Conservation (phyloP, 2,329 filamentous ascomycete species). For the Fusarium caatingaense region DNA sequence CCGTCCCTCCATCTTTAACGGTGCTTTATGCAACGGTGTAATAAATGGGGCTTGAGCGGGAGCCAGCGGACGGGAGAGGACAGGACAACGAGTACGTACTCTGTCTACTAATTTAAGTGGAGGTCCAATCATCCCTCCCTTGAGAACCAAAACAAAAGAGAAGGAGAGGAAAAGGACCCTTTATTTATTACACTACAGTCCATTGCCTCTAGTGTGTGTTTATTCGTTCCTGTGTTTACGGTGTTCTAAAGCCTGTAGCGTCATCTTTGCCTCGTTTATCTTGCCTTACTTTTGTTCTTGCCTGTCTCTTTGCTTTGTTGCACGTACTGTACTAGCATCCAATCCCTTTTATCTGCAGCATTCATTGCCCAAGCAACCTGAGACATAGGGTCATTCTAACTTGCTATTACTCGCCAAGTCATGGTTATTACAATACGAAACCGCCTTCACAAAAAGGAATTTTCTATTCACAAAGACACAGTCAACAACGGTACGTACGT, state of each 20-base stretch:
- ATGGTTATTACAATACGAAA: conserved; percentile 47
- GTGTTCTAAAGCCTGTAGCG: background rate
- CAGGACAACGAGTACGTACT: conserved; percentile 10
- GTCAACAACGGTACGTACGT: conserved; percentile 39
- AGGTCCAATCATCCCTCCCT: conserved; percentile 24
- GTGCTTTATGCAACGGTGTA: conserved; percentile 20
- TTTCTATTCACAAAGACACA: conserved; percentile 52
- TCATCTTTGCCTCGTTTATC: conserved; percentile 10
- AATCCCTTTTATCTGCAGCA: conserved; percentile 8
- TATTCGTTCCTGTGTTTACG: conserved; percentile 16
- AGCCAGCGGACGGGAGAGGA: conserved; percentile 14
- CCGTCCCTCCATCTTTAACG: conserved; percentile 24
- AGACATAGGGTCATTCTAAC: background rate
- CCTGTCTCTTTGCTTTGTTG: background rate
- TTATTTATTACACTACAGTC: background rate
- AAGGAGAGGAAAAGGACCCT: background rate
- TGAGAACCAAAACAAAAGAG: conserved; percentile 20
- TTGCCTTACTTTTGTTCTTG: background rate
- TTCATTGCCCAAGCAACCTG: conserved; percentile 29
- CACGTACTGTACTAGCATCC: background rate
- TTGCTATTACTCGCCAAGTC: background rate
- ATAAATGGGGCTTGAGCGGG: conserved; percentile 28
- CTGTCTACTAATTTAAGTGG: background rate
- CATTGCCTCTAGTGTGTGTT: conserved; percentile 1
- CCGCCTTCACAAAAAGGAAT: conserved; percentile 50